Evolutionary conservation across 2,329 filamentous ascomycete genomes (phyloP).

Genomic region (Xylaria sp.): DNA sequence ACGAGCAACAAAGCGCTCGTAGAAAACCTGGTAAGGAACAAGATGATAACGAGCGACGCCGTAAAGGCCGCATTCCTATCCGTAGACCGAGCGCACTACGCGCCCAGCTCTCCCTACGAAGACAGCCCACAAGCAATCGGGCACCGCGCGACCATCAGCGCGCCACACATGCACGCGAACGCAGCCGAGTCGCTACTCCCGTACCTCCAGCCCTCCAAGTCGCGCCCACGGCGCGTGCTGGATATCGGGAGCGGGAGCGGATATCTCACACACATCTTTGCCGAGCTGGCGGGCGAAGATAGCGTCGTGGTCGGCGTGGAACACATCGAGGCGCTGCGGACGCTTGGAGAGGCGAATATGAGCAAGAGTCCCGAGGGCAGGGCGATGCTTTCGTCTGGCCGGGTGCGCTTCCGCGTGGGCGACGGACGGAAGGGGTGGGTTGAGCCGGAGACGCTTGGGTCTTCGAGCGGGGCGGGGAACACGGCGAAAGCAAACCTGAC

Average conservation of each 20-base stretch:
- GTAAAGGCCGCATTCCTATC: constrained; percentile 84
- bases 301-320: constrained; percentile 75
- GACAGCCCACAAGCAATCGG: constrained; percentile 67
- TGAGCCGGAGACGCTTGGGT: constrained; percentile 47
- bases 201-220: constrained; percentile 51
- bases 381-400: constrained; percentile 68
- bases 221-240: constrained; percentile 63
- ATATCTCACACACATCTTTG: constrained; percentile 89
- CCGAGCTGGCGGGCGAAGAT: constrained; percentile 72
- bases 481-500: constrained; percentile 1
- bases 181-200: constrained; percentile 62
- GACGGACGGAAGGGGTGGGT: constrained; percentile 77
- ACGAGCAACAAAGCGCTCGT: constrained; percentile 78
- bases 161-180: constrained; percentile 69
- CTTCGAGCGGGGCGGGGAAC: constrained; percentile 42
- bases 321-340: constrained; percentile 72
- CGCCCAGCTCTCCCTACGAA: constrained; percentile 74
- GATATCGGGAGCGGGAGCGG: constrained; percentile 81
- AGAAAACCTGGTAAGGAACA: constrained; percentile 77
- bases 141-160: constrained; percentile 65
- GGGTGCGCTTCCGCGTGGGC: constrained; percentile 76
- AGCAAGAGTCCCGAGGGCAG: constrained; percentile 67
- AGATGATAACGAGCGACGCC: constrained; percentile 75
- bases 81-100: constrained; percentile 89
- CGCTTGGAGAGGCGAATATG: constrained; percentile 74